Evolutionary conservation across 75 land plant genomes (phyloP).

Genomic region (Selaginella tamariscina): DNA sequence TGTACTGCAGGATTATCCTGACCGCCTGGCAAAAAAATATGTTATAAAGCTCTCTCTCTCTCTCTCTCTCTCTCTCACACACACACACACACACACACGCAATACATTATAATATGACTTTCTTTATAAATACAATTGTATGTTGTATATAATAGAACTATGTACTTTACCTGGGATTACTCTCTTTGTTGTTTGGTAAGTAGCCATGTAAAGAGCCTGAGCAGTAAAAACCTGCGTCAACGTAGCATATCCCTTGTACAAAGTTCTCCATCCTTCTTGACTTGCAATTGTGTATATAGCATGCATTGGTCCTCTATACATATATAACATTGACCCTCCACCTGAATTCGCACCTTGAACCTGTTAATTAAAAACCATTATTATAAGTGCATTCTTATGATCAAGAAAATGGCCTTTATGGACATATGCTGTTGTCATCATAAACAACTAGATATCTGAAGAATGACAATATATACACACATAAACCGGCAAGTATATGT

Average conservation of each 20-base stretch:
- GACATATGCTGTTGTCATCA: background rate
- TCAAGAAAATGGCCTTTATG: background rate
- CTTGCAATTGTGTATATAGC: background rate
- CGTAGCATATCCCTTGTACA: slow-evolving; percentile 9
- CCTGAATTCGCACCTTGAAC: background rate
- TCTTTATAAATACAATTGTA: too few species aligned
- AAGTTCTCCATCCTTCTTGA: slow-evolving; percentile 1
- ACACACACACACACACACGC: too few species aligned
- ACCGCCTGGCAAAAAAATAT: background rate
- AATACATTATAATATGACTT: too few species aligned
- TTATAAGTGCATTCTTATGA: background rate
- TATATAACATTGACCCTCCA: background rate
- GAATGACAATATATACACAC: background rate
- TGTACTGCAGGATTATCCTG: background rate
- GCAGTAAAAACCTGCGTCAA: background rate
- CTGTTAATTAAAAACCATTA: background rate
- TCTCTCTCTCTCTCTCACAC: too few species aligned
- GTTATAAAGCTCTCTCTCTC: background rate
- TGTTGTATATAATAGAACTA: too few species aligned
- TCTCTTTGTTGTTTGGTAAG: slow-evolving; percentile 6
- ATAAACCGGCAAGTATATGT: background rate
- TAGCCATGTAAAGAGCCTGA: slow-evolving; percentile 4
- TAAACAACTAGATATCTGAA: background rate
- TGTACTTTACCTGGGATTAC: background rate
- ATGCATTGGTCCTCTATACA: slow-evolving; percentile 2